A percentile compares a stretch with the other conserved stretches of the same genome.
These are phyloP conservation scores for Aspergillus sergii DNA, from an alignment of 2,329 filamentous ascomycete species.

Conservation along the genomic window DNA sequence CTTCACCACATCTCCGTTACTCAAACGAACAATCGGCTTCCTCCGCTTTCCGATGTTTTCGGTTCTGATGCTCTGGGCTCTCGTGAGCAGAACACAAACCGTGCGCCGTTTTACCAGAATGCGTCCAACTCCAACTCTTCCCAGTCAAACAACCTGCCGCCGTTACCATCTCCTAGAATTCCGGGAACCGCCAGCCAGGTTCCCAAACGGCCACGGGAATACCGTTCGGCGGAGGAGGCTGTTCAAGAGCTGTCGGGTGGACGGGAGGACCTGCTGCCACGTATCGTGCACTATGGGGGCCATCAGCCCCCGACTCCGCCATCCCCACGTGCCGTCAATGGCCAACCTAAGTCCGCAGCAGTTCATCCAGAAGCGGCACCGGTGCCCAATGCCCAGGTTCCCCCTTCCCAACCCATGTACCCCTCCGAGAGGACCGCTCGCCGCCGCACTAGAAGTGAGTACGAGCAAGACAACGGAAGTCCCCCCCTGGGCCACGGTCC, in stretches of 20 bases:
- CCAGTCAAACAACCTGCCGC: constrained; percentile 66
- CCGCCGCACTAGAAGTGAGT: constrained; percentile 82
- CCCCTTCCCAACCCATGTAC: constrained; percentile 48
- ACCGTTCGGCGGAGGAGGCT: constrained; percentile 93
- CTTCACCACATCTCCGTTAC: constrained; percentile 87
- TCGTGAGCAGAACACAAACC: constrained; percentile 38
- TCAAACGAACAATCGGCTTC: constrained; percentile 88
- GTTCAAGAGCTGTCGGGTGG: constrained; percentile 88
- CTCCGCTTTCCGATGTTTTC: constrained; percentile 93
- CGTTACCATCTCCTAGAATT: constrained; percentile 77
- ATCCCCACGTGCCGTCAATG: constrained; percentile 57
- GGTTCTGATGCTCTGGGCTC: constrained; percentile 69
- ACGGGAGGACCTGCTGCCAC: constrained; percentile 87
- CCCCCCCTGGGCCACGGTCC: constrained; percentile 80
- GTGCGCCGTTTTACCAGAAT: constrained; percentile 50
- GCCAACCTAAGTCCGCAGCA: constrained; percentile 31
- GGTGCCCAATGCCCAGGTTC: constrained; percentile 67
- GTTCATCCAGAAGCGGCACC: constrained; percentile 52
- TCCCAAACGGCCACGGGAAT: constrained; percentile 72
- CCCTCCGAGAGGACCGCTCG: constrained; percentile 48
- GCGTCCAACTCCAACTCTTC: constrained; percentile 65
- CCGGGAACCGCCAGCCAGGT: constrained; percentile 57
- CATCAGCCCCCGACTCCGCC: constrained; percentile 92
- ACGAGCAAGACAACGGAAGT: constrained; percentile 83
- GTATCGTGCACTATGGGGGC: constrained; percentile 91